Evolutionary conservation across 352 stramenopile genomes (phyloP), one percentile per base, ranked within the genome.

Genomic region (Aphanomyces euteiches): DNA sequence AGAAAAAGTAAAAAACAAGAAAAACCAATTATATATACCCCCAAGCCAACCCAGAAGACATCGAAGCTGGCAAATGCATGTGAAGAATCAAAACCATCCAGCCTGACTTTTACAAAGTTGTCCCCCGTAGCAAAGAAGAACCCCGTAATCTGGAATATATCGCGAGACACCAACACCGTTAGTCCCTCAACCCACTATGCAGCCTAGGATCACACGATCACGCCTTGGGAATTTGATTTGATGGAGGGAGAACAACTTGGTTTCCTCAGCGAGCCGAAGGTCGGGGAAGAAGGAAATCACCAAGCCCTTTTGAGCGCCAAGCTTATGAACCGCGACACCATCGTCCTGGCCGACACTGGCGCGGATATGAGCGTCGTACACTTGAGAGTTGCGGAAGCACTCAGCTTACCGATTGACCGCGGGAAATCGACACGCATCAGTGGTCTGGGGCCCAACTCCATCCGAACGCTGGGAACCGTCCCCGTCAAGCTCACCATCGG

Each of bases 61-160:
- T 53, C 45, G n/a, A 53, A 19, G 13, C 28, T 28, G 28, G 28
- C 28, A 28, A 28, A 28, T 28, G 2, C 28, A 28, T 28, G 2
- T 28, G 28, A 28, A 28, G 28, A 28, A 28, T 28, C 28, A 28
- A 28, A 28, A 0, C 28, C 28, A 28, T 28, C 28, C 2, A 28
- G 28, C 28, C 28, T 2, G 28, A 28, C 28, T 28, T 28, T 28
- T 2, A 28, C 28, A 28, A 28, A 28, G 45, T n/a, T n/a, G 13
- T 1, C 45, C 13, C 45, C 45, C n/a, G 13, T 53, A 15, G n/a
- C 13, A 19, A 53, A 53, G n/a, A 53, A 53, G n/a, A 19, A 53
- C 45, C 45, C n/a, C n/a, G 13, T 53, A 53, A 53, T 19, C n/a
- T 53, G 45, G 13, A 53, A 53, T 53, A 53, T 19, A 53, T 53